A percentile compares a stretch with the other conserved stretches of the same genome.
phyloP scores from a whole-genome alignment of 75 land plant genomes.

The Cunninghamia lanceolata region DNA sequence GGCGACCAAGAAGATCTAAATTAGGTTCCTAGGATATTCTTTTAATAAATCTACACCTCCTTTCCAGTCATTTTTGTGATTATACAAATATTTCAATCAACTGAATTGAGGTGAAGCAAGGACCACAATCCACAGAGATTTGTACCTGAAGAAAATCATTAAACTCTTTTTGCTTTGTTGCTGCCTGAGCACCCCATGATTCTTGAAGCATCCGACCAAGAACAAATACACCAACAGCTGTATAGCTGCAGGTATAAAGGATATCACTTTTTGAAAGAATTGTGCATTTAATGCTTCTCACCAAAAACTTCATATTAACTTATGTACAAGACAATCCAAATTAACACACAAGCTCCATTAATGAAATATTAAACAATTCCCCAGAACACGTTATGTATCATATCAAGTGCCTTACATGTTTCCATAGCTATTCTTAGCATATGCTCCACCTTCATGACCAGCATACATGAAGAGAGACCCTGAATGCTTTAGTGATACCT shows the following conservation, averaged over 20 bases:
- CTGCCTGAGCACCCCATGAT: constrained; percentile 86
- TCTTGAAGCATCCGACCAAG: constrained; percentile 73
- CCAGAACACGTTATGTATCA: neutral
- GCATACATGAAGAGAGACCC: constrained; percentile 99
- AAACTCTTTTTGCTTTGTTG: constrained; percentile 75
- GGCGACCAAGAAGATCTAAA: neutral
- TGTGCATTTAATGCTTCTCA: neutral
- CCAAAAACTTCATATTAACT: neutral
- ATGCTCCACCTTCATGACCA: constrained; percentile 94
- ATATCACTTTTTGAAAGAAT: neutral
- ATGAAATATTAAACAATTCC: neutral
- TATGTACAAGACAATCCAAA: neutral
- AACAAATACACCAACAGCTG: constrained; percentile 98
- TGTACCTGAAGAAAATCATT: constrained; percentile 78
- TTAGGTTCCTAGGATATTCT: neutral
- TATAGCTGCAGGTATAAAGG: constrained; percentile 54
- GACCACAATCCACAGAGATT: neutral
- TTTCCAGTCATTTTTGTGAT: neutral
- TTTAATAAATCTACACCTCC: neutral
- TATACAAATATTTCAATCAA: neutral
- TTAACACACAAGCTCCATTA: neutral
- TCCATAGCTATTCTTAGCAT: constrained; percentile 97
- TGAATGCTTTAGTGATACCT: constrained; percentile 96
- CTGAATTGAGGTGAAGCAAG: neutral
- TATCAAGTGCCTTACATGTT: constrained; percentile 64